Percentiles rank a stretch among this genome's conserved stretches.
phyloP scores from a whole-genome alignment of 2,329 filamentous ascomycete genomes.

The Aureobasidium vineae region DNA sequence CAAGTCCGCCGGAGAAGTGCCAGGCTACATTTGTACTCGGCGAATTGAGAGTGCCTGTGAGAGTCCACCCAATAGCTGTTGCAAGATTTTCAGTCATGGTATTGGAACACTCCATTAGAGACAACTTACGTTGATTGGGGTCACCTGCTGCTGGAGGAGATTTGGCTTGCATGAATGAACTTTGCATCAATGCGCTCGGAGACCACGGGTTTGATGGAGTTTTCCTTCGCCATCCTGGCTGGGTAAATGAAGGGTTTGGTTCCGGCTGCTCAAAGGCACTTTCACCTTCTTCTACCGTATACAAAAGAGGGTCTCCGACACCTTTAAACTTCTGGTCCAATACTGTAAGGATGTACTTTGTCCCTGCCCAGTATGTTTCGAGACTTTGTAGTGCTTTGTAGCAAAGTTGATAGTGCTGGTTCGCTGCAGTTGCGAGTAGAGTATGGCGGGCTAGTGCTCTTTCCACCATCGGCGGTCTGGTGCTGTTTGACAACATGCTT shows the following conservation, averaged over 20 bases:
- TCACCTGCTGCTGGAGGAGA: neutral
- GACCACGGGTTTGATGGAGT: constrained; percentile 45
- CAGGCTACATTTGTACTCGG: constrained; percentile 79
- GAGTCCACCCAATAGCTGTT: constrained; percentile 72
- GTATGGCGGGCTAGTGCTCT: constrained; percentile 62
- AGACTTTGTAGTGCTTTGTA: constrained; percentile 79
- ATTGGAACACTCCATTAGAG: accelerated
- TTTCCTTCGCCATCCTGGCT: constrained; percentile 52
- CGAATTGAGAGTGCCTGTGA: constrained; percentile 85
- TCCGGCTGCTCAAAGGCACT: constrained; percentile 58
- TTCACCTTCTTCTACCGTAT: constrained; percentile 72
- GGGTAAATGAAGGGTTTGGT: constrained; percentile 49
- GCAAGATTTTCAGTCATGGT: neutral
- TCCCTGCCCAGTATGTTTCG: constrained; percentile 82
- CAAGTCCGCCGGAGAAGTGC: constrained; percentile 63
- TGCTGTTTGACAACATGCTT: neutral
- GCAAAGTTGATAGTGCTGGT: constrained; percentile 82
- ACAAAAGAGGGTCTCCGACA: constrained; percentile 70
- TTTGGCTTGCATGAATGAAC: constrained; percentile 14
- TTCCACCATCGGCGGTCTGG: constrained; percentile 19
- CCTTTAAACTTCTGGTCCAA: constrained; percentile 85
- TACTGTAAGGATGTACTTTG: constrained; percentile 81
- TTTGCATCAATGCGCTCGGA: constrained; percentile 37
- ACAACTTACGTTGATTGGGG: constrained; percentile 8
- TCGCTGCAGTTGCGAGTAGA: constrained; percentile 74